A percentile compares a stretch with the other conserved stretches of the same genome.
Conservation (phyloP, 805 yeast genomes). For the Phaffomyces antillensis region DNA sequence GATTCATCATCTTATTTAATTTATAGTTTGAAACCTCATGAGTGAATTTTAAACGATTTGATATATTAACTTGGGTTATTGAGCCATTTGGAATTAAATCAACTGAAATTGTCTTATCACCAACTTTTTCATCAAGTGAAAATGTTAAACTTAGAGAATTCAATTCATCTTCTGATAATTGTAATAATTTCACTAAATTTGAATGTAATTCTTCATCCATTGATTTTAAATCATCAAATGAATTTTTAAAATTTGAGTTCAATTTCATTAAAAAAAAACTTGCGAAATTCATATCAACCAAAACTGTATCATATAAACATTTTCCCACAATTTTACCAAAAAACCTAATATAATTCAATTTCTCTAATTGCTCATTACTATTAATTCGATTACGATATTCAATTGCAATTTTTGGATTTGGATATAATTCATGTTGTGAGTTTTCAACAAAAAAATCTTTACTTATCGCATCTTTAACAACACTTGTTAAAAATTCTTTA, state of each 20-base stretch:
- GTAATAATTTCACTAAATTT: conserved; percentile 55
- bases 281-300: conserved; percentile 79
- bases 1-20: conserved; percentile 52
- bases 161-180: conserved; percentile 49
- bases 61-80: conserved; percentile 43
- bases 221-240: conserved; percentile 72
- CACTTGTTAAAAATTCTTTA: conserved; percentile 76
- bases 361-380: conserved; percentile 21
- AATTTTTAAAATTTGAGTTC: conserved; percentile 37
- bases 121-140: conserved; percentile 46
- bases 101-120: conserved; percentile 31
- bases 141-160: conserved; percentile 54
- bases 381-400: conserved; percentile 28
- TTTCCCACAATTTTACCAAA: conserved; percentile 84
- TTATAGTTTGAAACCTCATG: conserved; percentile 75
- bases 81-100: conserved; percentile 61
- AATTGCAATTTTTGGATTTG: conserved; percentile 50
- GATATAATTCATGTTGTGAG: conserved; percentile 58
- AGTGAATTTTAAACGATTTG: conserved; percentile 65
- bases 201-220: conserved; percentile 62
- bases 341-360: conserved; percentile 41
- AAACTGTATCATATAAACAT: conserved; percentile 75
- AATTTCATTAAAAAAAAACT: conserved; percentile 70
- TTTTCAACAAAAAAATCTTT: conserved; percentile 36
- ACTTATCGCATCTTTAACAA: conserved; percentile 60